Conservation (phyloP, 768 basidiomycete species). For the Psilocybe sp. region DNA sequence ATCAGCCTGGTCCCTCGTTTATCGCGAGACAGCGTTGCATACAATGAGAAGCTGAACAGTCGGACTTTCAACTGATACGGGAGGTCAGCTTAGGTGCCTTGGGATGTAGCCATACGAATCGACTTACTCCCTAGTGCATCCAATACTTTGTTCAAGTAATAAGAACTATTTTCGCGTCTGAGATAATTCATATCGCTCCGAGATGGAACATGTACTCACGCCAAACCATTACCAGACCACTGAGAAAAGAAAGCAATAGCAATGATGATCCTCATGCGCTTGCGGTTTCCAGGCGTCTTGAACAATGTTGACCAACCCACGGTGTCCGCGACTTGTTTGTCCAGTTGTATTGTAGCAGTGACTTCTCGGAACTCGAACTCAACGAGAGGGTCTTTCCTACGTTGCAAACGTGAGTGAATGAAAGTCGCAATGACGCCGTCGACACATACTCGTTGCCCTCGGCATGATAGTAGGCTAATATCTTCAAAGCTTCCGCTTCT, state of each 20-base stretch:
- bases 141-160: conserved; percentile 51
- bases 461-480: conserved; percentile 56
- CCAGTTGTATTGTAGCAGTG: conserved; percentile 47
- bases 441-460: conserved; percentile 34
- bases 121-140: conserved; percentile 40
- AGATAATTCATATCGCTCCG: not conserved
- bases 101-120: not conserved
- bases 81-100: not conserved
- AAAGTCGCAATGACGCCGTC: not conserved
- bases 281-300: conserved; percentile 48
- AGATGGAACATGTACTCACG: conserved; percentile 17
- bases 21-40: conserved; percentile 7
- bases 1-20: not conserved
- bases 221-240: conserved; percentile 53
- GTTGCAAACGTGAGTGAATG: not conserved
- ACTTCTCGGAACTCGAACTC: conserved; percentile 63
- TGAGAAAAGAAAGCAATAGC: conserved; percentile 59
- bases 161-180: not conserved
- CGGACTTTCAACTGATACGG: conserved; percentile 34
- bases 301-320: conserved; percentile 45
- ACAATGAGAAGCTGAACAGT: conserved; percentile 38
- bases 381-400: conserved; percentile 52
- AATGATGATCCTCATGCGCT: conserved; percentile 52
- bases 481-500: conserved; percentile 43
- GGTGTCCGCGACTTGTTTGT: conserved; percentile 32